Evolutionary conservation across 495 filamentous ascomycete genomes (phyloP), one percentile per base, ranked within the genome.

Genomic region (Chaetomium cochliodes): DNA sequence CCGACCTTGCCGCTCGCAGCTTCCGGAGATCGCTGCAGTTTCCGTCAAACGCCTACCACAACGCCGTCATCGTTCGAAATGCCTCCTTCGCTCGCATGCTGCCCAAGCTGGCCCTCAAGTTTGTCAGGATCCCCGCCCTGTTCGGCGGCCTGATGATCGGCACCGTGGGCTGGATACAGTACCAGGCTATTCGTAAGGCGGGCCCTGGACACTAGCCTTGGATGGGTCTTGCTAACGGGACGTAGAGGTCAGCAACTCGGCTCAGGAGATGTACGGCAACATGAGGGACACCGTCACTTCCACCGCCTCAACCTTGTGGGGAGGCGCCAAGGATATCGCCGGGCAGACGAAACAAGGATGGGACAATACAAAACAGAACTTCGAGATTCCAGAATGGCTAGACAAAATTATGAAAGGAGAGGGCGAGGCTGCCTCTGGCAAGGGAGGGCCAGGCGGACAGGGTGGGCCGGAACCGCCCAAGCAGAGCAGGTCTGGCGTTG

Each of bases 91-190:
- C 82, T 8, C 85, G 94, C 56, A 84, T 90, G 56, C 81, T 99
- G n/a, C 94, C 94, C 3, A 90, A 91, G 71, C 82, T 99, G 47
- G 87, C 93, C 11, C 69, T 96, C 67, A 99, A 96, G 79, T 89
- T 98, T 60, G 81, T 88, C 46, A 84, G 91, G 57, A 78, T 97
- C 56, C 94, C 94, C 28, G 93, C 96, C 63, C 86, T 96, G 77
- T 92, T 96, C 73, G 94, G 93, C 41, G 92, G 90, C 49, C 87
- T 90, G 50, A 90, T 89, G 77, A 84, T 99, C 73, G 92, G 90
- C 8, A 90, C 91, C 5, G 72, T 94, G 37, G 91, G 91, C 49
- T 99, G 97, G 82, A 70, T 99, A 39, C 94, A 99, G 74, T 97
- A 98, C 75, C 96, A 98, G 78, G 93, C 94, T 65, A 88, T 88